A percentile compares a stretch with the other conserved stretches of the same genome.
Evolutionary conservation across 2,329 filamentous ascomycete species (phyloP).

Genomic region (Cordyceps javanica): DNA sequence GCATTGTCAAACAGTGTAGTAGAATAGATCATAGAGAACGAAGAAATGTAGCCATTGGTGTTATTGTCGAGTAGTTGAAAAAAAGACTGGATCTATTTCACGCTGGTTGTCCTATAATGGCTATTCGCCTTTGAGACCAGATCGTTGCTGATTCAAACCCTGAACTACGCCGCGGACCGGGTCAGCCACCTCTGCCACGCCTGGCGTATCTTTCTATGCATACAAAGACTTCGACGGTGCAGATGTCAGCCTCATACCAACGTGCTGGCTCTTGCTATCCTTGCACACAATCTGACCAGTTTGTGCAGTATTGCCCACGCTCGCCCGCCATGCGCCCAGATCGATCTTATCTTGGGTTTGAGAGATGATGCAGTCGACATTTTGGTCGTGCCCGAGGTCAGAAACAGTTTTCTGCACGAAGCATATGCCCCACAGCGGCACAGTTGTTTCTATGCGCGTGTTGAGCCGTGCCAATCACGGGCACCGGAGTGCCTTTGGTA

Average conservation of each 20-base stretch:
- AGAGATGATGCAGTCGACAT: slow-evolving; percentile 2
- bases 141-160: not conserved
- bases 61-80: too few relatives aligned
- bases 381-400: not conserved
- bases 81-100: too few relatives aligned
- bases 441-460: slow-evolving; percentile 4
- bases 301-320: not conserved
- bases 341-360: not conserved
- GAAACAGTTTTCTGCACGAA: slow-evolving; percentile 4
- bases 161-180: not conserved
- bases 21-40: too few relatives aligned
- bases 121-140: not conserved
- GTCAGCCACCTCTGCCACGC: not conserved
- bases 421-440: not conserved
- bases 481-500: not conserved
- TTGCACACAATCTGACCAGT: not conserved
- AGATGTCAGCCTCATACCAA: not conserved
- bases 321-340: not conserved
- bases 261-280: not conserved
- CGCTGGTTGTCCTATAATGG: too few relatives aligned
- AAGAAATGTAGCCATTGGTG: too few relatives aligned
- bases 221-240: not conserved
- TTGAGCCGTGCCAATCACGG: slow-evolving; percentile 3
- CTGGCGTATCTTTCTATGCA: slow-evolving; percentile 4
- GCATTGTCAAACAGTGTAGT: too few relatives aligned